Evolutionary conservation across 2,329 filamentous ascomycete species (phyloP).

Genomic region (Penicillium sp.): DNA sequence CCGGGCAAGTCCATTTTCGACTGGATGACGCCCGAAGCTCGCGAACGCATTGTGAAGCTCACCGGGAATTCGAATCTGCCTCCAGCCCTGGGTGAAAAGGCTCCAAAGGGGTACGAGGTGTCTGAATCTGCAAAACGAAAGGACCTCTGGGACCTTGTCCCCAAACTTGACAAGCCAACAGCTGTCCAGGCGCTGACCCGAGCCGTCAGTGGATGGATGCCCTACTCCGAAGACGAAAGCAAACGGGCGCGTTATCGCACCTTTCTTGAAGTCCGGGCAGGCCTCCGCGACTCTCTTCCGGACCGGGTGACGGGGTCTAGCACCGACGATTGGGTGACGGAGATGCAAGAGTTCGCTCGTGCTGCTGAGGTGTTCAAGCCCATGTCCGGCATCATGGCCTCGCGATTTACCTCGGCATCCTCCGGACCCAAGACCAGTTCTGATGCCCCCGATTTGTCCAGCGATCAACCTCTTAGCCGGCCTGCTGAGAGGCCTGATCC

Average conservation of each 20-base stretch:
- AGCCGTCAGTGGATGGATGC: conserved; percentile 66
- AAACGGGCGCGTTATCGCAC: conserved; percentile 78
- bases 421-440: conserved; percentile 41
- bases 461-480: conserved; percentile 46
- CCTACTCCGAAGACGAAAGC: conserved; percentile 75
- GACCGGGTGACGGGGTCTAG: conserved; percentile 52
- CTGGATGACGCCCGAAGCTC: conserved; percentile 73
- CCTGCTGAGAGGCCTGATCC: conserved; percentile 61
- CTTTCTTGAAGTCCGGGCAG: conserved; percentile 76
- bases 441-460: conserved; percentile 30
- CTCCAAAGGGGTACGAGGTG: conserved; percentile 61
- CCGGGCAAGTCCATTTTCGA: conserved; percentile 96
- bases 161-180: conserved; percentile 63
- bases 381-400: conserved; percentile 87
- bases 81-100: conserved; percentile 68
- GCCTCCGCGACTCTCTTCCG: conserved; percentile 58
- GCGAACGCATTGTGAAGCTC: conserved; percentile 70
- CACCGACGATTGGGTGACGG: conserved; percentile 73
- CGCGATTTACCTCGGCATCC: conserved; percentile 72
- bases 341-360: conserved; percentile 73
- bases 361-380: conserved; percentile 83
- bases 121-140: conserved; percentile 63
- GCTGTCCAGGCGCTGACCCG: conserved; percentile 67
- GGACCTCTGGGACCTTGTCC: conserved; percentile 58
- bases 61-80: conserved; percentile 77